phyloP scores from a whole-genome alignment of 257 asterid genomes.

The Jacaranda copaia region DNA sequence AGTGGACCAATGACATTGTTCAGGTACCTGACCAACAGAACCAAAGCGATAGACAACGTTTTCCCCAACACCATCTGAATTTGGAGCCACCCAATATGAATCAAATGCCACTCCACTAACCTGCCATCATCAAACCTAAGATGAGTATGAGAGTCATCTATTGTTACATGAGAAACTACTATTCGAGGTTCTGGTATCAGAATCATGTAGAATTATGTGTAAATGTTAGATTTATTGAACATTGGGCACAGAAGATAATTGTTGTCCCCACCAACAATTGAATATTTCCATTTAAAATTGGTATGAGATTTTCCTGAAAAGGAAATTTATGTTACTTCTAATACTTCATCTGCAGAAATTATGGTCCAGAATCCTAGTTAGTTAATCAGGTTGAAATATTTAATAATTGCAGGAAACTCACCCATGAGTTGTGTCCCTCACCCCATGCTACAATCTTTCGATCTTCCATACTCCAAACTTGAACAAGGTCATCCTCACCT shows the following conservation, averaged over 20 bases:
- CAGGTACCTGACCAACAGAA: conserved; percentile 96
- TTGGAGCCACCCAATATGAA: conserved; percentile 93
- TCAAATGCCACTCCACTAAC: conserved; percentile 99
- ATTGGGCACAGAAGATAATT: neutral
- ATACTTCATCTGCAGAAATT: conserved; percentile 1
- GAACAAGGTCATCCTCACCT: conserved; percentile 99
- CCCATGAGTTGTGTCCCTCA: conserved; percentile 99
- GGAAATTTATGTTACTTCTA: neutral
- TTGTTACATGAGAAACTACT: conserved; percentile 25
- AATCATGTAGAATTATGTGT: conserved; percentile 10
- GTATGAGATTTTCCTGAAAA: neutral
- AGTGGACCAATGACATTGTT: neutral
- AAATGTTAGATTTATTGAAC: conserved; percentile 1
- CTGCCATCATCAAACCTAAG: conserved; percentile 54
- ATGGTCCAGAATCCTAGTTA: conserved; percentile 10
- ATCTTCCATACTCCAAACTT: conserved; percentile 99
- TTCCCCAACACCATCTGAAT: conserved; percentile 84
- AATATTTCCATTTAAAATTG: neutral
- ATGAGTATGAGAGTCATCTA: conserved; percentile 32
- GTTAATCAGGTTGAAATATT: neutral
- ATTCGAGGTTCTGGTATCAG: neutral
- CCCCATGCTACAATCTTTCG: conserved; percentile 99
- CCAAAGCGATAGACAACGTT: conserved; percentile 93
- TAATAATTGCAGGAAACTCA: conserved; percentile 50
- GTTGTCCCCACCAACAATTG: neutral